These are phyloP conservation scores for Sporothrix sp. DNA, from an alignment of 2,329 filamentous ascomycete genomes.

Conservation along the genomic window DNA sequence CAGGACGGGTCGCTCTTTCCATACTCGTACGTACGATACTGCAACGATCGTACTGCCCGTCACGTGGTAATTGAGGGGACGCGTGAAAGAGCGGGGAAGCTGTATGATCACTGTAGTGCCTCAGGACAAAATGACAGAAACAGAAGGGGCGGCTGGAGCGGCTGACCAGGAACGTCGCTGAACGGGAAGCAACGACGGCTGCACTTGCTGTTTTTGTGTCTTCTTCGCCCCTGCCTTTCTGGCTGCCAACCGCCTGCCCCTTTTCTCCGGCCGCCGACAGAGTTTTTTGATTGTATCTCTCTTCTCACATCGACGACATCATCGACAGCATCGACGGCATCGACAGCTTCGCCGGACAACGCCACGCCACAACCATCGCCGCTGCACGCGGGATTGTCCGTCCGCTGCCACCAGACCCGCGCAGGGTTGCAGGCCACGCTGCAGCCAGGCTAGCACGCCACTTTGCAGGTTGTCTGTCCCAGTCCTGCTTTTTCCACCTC, in stretches of 20 bases:
- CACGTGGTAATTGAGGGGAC: not conserved
- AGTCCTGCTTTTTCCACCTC: slow-evolving; percentile 6
- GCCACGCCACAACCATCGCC: not conserved
- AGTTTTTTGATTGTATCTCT: not conserved
- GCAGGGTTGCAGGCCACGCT: not conserved
- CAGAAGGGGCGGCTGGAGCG: slow-evolving; percentile 8
- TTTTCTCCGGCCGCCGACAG: not conserved
- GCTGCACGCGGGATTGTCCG: not conserved
- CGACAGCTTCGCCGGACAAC: not conserved
- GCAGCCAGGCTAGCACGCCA: not conserved
- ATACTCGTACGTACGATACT: no score
- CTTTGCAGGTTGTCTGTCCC: not conserved
- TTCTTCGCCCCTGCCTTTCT: not conserved
- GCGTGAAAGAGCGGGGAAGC: not conserved
- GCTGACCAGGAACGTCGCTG: slow-evolving; percentile 7
- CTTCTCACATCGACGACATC: not conserved
- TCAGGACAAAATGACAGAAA: slow-evolving; percentile 5
- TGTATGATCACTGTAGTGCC: not conserved
- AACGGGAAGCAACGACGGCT: slow-evolving; percentile 8
- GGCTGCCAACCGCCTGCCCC: not conserved
- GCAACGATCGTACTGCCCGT: not conserved
- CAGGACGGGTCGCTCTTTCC: no score
- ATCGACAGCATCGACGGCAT: not conserved
- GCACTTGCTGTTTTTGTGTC: not conserved
- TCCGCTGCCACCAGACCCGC: not conserved